phyloP scores from a whole-genome alignment of 139 green algal species.

The Coccomyxa sp. region DNA sequence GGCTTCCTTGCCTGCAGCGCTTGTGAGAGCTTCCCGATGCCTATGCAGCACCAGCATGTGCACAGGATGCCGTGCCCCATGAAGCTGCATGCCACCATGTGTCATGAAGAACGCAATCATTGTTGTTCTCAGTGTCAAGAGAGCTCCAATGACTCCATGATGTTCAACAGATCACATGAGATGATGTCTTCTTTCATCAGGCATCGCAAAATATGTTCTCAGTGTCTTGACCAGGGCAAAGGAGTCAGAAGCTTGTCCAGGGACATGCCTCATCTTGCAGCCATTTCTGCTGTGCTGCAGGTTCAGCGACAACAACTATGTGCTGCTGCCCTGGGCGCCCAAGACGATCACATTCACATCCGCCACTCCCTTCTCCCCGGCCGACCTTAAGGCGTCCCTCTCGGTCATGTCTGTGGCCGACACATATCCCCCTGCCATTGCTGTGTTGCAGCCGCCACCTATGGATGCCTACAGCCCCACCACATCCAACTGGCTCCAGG shows the following conservation, averaged over 20 bases:
- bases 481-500: background rate
- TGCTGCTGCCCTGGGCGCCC: slow-evolving; percentile 42
- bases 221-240: no score
- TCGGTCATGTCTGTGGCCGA: slow-evolving; percentile 8
- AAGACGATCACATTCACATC: slow-evolving; percentile 17
- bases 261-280: background rate
- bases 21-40: background rate
- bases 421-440: background rate
- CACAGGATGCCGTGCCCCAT: background rate
- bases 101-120: background rate
- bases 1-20: background rate
- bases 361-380: background rate
- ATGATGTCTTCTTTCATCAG: no score
- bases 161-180: no score
- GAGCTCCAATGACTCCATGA: background rate
- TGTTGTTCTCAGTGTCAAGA: background rate
- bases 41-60: background rate
- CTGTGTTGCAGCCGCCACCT: background rate
- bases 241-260: background rate
- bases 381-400: background rate
- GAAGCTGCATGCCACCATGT: background rate
- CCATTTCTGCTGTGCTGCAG: slow-evolving; percentile 5
- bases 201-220: no score
- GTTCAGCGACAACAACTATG: slow-evolving; percentile 37
- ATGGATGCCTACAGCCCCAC: background rate